These are phyloP conservation scores for Solanum tarapatanum DNA, from an alignment of 257 asterid genomes.

Conservation along the genomic window DNA sequence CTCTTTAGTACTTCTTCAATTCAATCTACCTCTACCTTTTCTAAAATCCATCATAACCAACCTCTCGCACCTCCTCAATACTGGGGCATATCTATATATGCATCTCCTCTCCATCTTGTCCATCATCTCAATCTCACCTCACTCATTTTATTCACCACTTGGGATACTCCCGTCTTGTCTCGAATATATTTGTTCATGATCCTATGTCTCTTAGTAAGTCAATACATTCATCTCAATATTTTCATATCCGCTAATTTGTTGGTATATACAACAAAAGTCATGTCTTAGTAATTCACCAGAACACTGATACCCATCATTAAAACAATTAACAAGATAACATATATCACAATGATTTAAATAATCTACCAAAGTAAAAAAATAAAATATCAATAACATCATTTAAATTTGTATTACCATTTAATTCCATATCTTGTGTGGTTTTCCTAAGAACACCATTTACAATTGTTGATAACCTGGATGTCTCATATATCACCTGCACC, in stretches of 20 bases:
- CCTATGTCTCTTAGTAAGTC: not conserved
- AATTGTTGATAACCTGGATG: constrained; percentile 54
- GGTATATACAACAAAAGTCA: not conserved
- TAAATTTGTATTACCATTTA: constrained; percentile 37
- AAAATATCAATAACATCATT: no score
- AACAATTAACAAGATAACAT: not conserved
- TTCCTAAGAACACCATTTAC: constrained; percentile 60
- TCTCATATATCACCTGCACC: constrained; percentile 47
- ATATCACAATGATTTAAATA: not conserved
- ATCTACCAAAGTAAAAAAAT: no score
- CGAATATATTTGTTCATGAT: not conserved
- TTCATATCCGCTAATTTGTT: not conserved
- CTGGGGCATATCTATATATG: not conserved
- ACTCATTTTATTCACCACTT: not conserved
- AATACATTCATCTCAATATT: not conserved
- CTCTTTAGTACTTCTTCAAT: not conserved
- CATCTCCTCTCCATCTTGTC: not conserved
- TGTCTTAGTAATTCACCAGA: not conserved
- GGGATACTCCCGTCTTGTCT: not conserved
- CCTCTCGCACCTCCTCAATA: not conserved
- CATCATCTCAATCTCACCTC: not conserved
- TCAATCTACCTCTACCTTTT: not conserved
- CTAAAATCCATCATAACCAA: not conserved
- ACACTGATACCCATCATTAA: not conserved
- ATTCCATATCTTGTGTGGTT: constrained; percentile 40